These are phyloP conservation scores for Pythium dissimile DNA, from an alignment of 352 stramenopile species.

Conservation along the genomic window DNA sequence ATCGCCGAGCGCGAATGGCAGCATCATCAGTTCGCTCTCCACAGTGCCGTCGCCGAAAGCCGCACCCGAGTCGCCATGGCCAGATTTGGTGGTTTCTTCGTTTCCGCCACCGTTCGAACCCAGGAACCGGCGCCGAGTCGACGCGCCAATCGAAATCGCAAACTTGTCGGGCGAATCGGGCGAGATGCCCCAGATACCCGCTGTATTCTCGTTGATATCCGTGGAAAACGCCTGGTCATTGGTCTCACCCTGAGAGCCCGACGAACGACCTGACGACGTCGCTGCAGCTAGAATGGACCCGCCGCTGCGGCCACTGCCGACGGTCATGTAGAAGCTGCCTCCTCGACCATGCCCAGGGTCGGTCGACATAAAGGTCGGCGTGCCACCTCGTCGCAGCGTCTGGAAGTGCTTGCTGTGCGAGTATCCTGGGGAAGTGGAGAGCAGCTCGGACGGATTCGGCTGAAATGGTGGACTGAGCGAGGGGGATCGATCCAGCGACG, in stretches of 20 bases:
- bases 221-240: constrained; percentile 53
- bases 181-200: constrained; percentile 60
- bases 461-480: constrained; percentile 55
- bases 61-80: constrained; percentile 5
- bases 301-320: constrained; percentile 19
- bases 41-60: constrained; percentile 14
- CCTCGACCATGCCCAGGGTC: constrained; percentile 41
- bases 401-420: constrained; percentile 69
- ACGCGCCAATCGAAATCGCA: constrained; percentile 41
- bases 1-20: constrained; percentile 69
- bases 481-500: constrained; percentile 8
- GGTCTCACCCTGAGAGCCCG: not conserved
- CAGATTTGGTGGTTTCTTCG: not conserved
- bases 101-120: constrained; percentile 23
- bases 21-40: constrained; percentile 30
- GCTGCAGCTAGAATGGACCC: constrained; percentile 1
- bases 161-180: constrained; percentile 67
- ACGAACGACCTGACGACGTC: not conserved
- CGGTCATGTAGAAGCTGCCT: constrained; percentile 15
- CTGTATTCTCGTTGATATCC: constrained; percentile 57
- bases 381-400: constrained; percentile 32
- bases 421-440: constrained; percentile 72
- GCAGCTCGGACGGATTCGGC: constrained; percentile 58
- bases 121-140: constrained; percentile 40
- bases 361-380: constrained; percentile 57